phyloP scores from a whole-genome alignment of 2,329 filamentous ascomycete species.

The Pseudopithomyces chartarum region DNA sequence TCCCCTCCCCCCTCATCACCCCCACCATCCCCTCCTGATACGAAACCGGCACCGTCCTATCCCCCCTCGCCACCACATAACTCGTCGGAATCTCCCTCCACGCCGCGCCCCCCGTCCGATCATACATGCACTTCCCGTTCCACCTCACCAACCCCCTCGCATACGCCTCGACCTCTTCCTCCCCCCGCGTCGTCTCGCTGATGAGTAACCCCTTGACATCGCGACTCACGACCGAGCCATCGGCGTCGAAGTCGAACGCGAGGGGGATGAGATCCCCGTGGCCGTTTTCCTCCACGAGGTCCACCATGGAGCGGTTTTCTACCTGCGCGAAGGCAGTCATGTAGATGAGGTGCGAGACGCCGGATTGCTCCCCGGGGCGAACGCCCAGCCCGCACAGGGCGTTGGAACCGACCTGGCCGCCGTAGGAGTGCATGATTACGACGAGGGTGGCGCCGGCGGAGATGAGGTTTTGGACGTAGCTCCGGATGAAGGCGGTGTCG shows the following conservation, averaged over 20 bases:
- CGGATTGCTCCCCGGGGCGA: no score
- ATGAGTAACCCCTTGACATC: not conserved
- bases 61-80: constrained; percentile 15
- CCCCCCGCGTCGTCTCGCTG: not conserved
- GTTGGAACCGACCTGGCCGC: constrained; percentile 1
- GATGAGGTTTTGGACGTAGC: constrained; percentile 4
- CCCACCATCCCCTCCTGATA: constrained; percentile 18
- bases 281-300: not conserved
- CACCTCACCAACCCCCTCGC: constrained; percentile 6
- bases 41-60: constrained; percentile 14
- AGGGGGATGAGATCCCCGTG: not conserved
- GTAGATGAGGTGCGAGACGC: constrained; percentile 2
- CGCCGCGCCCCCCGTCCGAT: constrained; percentile 3
- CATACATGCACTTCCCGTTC: constrained; percentile 16
- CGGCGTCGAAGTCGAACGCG: constrained; percentile 5
- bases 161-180: constrained; percentile 12
- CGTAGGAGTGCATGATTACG: constrained; percentile 10
- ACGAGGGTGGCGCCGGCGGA: constrained; percentile 1
- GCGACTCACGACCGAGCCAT: not conserved
- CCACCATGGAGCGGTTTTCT: not conserved
- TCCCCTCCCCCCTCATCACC: constrained; percentile 11
- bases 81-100: constrained; percentile 17
- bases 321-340: not conserved
- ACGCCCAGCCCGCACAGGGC: not conserved
- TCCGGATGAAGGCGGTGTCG: constrained; percentile 3